Conservation (phyloP, 164 flowering plant species). For the Buxus sempervirens region DNA sequence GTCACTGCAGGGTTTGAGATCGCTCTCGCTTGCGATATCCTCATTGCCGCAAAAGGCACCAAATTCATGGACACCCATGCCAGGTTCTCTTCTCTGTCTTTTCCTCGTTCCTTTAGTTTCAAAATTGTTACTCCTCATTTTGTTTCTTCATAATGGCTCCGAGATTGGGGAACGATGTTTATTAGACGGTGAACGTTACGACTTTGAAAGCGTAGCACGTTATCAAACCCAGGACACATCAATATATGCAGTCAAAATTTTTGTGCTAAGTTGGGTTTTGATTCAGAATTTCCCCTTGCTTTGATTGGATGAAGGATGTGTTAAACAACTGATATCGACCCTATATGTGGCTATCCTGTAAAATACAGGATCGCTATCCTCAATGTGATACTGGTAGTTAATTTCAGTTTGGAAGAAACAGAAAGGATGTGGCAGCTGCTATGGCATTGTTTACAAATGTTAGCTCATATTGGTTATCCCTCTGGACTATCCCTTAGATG, state of each 20-base stretch:
- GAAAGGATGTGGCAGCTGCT: not conserved
- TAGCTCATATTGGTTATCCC: not conserved
- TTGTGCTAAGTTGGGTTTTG: no score
- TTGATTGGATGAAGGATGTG: no score
- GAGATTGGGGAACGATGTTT: not conserved
- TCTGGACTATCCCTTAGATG: not conserved
- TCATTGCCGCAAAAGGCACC: constrained; percentile 70
- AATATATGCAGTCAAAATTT: no score
- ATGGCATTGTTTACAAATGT: not conserved
- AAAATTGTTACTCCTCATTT: not conserved
- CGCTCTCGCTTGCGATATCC: constrained; percentile 75
- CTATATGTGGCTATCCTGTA: not conserved
- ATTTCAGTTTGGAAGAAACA: no score
- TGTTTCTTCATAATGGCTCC: not conserved
- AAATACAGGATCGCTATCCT: not conserved
- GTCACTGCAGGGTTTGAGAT: constrained; percentile 97
- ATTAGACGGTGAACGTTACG: no score
- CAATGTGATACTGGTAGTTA: not conserved
- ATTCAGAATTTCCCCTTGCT: no score
- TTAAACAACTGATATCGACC: no score
- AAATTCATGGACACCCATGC: constrained; percentile 90
- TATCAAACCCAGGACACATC: no score
- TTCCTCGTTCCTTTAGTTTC: not conserved
- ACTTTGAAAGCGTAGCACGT: no score
- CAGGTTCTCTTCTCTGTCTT: constrained; percentile 31